Base-by-base conservation (phyloP, 306 rosid species). In the Inga oerstediana region DNA sequence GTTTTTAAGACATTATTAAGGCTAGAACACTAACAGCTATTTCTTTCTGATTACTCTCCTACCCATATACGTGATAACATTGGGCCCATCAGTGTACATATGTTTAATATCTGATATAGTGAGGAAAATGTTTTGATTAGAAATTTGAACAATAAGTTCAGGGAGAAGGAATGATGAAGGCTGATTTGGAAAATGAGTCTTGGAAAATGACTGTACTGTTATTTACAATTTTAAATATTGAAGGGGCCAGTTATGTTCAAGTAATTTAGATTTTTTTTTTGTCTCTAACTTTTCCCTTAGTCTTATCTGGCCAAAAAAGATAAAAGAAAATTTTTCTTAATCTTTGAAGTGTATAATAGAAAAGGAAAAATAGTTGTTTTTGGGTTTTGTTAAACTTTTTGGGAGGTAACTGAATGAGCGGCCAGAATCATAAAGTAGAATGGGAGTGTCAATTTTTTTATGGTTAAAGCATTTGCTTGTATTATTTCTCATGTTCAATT, bases 361-460 rank as follows among this genome's bases (percentile, higher is more conserved):
- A 37, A 43, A 54, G 34, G 19, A 44, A 37, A 41, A 39, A 74
- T 59, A 82, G 5, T 11, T 52, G 59, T 77, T 43, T 41, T 58
- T 32, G 43, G 68, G 14, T 52, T 19, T n/a, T 85, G 39, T 64
- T 24, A 35, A 67, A 41, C 56, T 14, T 37, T 46, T 71, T 69
- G 51, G 24, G n/a, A 58, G 46, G 15, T 5, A 45, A 64, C 17
- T 81, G 35, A 61, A 32, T 81, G 69, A 72, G 9, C 19, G 54
- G 70, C 56, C 32, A 3, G 37, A 62, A 7, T 52, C 48, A 39
- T 62, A 1, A 34, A 10, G 41, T 70, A 8, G 10, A 24, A 34
- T 67, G 68, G 20, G 4, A 72, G 77, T 74, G 11, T n/a, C 27
- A 30, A n/a, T 67, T 66, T 85, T 85, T 72, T n/a, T 67, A 67